Base-by-base conservation (phyloP, 2,329 filamentous ascomycete genomes). In the Lachnellula hyalina region DNA sequence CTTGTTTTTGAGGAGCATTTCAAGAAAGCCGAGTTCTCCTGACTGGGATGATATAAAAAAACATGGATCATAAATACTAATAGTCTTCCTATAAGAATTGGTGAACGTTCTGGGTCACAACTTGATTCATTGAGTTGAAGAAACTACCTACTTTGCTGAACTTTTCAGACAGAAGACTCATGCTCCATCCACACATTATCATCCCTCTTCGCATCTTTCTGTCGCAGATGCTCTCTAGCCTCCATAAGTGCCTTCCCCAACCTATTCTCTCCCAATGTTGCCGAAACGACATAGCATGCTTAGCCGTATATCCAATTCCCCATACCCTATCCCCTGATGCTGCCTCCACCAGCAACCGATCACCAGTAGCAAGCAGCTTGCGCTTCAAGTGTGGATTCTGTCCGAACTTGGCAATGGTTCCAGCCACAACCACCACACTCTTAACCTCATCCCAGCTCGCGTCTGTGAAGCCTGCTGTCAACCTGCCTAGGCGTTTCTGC, bases 371-470 rank as follows among this genome's bases (percentile, higher is more conserved):
- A 1, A 73, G 53, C 40, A 73, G 57, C 44, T 66, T 67, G 12
- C 58, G 45, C 40, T 59, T 62, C 21, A 73, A 54, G 15, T 61
- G 54, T 11, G 49, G 28, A 57, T 70, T 68, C 53, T 70, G 65
- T 11, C 64, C 58, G 47, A 72, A 72, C 61, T 73, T 72, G 38
- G 65, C 66, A 17, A 67, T 64, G 41, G 63, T 72, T 2, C 70
- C 69, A 17, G 62, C 63, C 38, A 68, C 64, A 14, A 70, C 67
- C 11, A 71, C 65, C 3, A 17, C 49, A 36, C 49, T 53, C 47
- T 55, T 55, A 9, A 57, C 41, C 54, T 59, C 44, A 15, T 54
- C 51, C 70, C 70, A 72, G 44, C 54, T 61, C 15, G 58, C 57
- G 14, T 64, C 53, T 15, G 59, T 53, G 57, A 71, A 72, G 7